Base-by-base conservation (phyloP, 2,329 filamentous ascomycete genomes). In the Trichoderma sp. region DNA sequence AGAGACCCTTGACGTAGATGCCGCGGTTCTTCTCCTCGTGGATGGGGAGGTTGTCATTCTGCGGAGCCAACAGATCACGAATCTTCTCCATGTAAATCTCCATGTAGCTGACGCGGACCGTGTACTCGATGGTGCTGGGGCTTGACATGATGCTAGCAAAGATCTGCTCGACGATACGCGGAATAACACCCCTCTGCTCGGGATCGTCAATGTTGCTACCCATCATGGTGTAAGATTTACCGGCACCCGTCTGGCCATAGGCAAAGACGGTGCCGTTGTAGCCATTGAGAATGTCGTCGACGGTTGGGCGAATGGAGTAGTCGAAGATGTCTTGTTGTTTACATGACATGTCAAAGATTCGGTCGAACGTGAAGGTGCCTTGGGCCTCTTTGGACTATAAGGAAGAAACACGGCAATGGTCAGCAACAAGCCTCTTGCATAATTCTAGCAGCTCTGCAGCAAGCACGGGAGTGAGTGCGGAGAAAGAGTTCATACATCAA, bases 71-170 rank as follows among this genome's bases (percentile, higher is more conserved):
- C 73, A 99, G 80, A 87, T 99, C 95, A 73, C 94, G 88, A 77
- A 99, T 98, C 71, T 91, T 88, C 81, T 99, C 95, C 95, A 98
- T 99, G 82, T 99, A 99, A 69, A 99, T 98, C 79, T 99, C 95
- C 93, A 99, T 97, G 79, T 98, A 98, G 78, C 93, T 97, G 74
- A 98, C 94, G 64, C 93, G 88, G 61, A 99, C 94, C n/a, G 93
- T 98, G 78, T 98, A 98, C 79, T 98, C 95, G 76, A 98, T 97
- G 71, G 92, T 96, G 72, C 89, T 89, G 50, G 94, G 92, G 72
- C 93, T 97, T 24, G 91, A 88, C 79, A 97, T 84, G 77, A 98
- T 98, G 79, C 91, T 96, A 72, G 91, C 89, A 77, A 98, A 98
- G 76, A 98, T 97, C 80, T 98, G 94, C 79, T 98, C 92, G 71